Evolutionary conservation across 345 rosid species (phyloP).

Genomic region (Schrenkiella parvula): DNA sequence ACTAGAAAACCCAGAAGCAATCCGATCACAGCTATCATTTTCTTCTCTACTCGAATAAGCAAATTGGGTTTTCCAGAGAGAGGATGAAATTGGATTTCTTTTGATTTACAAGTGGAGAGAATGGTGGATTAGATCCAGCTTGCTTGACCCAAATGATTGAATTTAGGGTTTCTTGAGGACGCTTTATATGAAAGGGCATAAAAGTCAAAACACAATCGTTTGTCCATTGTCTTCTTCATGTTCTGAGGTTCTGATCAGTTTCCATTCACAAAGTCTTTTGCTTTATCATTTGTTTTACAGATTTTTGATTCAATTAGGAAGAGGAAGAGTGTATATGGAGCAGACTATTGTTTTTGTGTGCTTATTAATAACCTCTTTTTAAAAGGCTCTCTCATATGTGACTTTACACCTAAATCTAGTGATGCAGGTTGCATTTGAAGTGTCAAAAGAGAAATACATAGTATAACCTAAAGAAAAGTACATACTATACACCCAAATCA

Average conservation of each 20-base stretch:
- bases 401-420: not conserved
- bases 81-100: not conserved
- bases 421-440: not conserved
- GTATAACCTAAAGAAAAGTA: no score
- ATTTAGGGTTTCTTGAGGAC: not conserved
- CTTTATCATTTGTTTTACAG: not conserved
- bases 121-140: constrained; percentile 6
- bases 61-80: not conserved
- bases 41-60: not conserved
- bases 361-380: not conserved
- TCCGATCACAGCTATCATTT: constrained; percentile 35
- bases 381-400: not conserved
- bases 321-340: not conserved
- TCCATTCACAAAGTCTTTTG: not conserved
- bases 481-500: no score
- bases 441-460: no score
- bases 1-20: constrained; percentile 42
- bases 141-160: not conserved
- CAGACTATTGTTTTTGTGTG: not conserved
- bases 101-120: not conserved
- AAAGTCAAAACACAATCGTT: not conserved
- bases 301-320: not conserved
- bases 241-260: not conserved
- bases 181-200: not conserved
- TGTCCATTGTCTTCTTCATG: not conserved